A percentile compares a stretch with the other conserved stretches of the same genome.
Conservation (phyloP, 768 basidiomycete species). For the Panellus pusillus region DNA sequence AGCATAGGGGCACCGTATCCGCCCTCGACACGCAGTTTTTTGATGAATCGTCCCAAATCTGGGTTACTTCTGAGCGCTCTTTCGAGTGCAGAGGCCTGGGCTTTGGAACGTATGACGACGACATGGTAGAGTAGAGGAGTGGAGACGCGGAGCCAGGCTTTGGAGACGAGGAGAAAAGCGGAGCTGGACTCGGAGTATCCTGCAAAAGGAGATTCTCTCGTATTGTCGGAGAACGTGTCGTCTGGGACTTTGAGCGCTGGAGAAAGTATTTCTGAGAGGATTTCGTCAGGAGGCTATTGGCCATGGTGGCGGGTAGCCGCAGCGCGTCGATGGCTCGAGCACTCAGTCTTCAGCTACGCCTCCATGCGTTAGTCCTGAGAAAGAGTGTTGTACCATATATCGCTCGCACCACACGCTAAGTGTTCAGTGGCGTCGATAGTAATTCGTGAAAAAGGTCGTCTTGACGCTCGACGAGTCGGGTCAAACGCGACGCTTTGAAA, state of each 20-base stretch:
- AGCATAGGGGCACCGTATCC: conserved; percentile 1
- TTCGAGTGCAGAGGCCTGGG: neutral
- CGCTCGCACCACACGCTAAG: too few species aligned
- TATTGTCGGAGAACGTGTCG: neutral
- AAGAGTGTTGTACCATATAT: too few species aligned
- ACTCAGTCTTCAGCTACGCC: too few species aligned
- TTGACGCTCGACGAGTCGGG: too few species aligned
- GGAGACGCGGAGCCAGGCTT: conserved; percentile 1
- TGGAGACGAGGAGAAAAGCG: neutral
- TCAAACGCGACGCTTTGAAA: too few species aligned
- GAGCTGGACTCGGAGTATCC: neutral
- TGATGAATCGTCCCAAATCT: neutral
- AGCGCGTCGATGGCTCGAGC: too few species aligned
- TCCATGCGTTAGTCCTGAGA: too few species aligned
- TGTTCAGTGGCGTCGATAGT: too few species aligned
- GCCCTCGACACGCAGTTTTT: neutral
- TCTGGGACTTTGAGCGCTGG: too few species aligned
- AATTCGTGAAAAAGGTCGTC: too few species aligned
- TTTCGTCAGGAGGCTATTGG: conserved; percentile 12
- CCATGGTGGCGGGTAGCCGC: too few species aligned
- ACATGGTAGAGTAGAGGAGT: conserved; percentile 1
- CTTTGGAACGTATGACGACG: neutral
- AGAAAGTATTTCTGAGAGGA: conserved; percentile 14
- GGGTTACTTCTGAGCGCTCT: neutral
- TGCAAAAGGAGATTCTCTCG: too few species aligned